Evolutionary conservation across 805 yeast genomes (phyloP), one percentile per base, ranked within the genome.

Genomic region (Schwanniomyces occidentalis): DNA sequence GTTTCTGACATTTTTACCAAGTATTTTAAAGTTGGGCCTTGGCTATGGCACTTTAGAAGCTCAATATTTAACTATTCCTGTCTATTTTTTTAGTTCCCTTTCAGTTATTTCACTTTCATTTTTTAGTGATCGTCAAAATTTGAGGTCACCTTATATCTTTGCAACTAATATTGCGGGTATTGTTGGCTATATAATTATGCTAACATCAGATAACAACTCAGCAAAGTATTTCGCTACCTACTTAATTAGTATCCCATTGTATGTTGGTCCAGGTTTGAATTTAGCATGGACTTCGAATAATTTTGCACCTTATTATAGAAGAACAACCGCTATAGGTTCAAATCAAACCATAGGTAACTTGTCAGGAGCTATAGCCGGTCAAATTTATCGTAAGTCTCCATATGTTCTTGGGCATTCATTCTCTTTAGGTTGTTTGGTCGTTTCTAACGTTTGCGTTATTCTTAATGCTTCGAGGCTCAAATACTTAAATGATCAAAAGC

Each of bases 321-420:
- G 75, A 47, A 66, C 71, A 6, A 57, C 72, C 3, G 61, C 71
- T 4, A 47, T 70, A 31, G 75, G 70, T 7, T 34, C 56, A 22
- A 67, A 72, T 34, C 75, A 68, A 44, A 56, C 70, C 2, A 38
- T 70, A 12, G 76, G 76, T 6, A 72, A 72, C 41, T 38, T 64
- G 17, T 60, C 75, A 5, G 78, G 78, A 34, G 69, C 63, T 46
- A 49, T 32, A 3, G 16, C 16, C 19, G 35, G 30, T 25, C 30
- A 32, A 26, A 18, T 32, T 16, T 71, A 69, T 49, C 48, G 66
- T 22, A 43, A 48, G 6, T 47, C 72, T 3, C 71, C 72, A 4
- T 70, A 62, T 38, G 45, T 37, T 9, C 47, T 67, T 18, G 75
- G 76, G 2, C 61, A 67, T 38, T 56, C 61, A 3, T 65, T 66